These are phyloP conservation scores for Diaporthe citrichinensis DNA, from an alignment of 2,329 filamentous ascomycete species.

Conservation along the genomic window DNA sequence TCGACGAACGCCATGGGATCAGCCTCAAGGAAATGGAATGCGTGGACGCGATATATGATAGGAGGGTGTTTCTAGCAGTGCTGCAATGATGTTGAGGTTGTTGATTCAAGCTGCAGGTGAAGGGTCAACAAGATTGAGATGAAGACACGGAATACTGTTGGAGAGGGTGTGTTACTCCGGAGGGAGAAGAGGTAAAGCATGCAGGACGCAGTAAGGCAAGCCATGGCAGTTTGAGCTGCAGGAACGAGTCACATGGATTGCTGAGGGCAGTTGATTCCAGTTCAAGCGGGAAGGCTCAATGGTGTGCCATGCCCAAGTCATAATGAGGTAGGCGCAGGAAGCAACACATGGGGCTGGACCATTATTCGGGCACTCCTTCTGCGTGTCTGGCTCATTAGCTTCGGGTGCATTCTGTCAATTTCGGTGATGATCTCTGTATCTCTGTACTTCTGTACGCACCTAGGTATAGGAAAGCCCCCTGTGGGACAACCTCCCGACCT, in stretches of 20 bases:
- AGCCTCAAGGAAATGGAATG: background rate
- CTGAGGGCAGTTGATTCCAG: background rate
- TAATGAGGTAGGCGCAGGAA: background rate
- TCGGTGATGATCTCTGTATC: too few species aligned
- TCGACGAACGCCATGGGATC: background rate
- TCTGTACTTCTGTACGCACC: too few species aligned
- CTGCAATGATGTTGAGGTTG: background rate
- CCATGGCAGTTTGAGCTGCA: background rate
- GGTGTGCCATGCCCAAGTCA: background rate
- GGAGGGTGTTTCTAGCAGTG: background rate
- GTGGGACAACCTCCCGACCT: background rate
- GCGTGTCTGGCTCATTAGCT: too few species aligned
- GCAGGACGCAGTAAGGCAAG: background rate
- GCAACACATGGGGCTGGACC: background rate
- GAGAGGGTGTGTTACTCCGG: too few species aligned
- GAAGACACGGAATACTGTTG: too few species aligned
- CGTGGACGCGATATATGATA: background rate
- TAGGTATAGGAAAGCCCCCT: too few species aligned
- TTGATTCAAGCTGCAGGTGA: background rate
- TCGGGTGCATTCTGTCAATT: too few species aligned
- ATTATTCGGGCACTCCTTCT: too few species aligned
- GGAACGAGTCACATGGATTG: background rate
- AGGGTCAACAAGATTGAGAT: background rate
- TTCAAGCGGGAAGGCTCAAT: background rate
- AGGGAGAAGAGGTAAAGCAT: background rate